Base-by-base conservation (phyloP, 331 rosid species). In the Acacia concinna region DNA sequence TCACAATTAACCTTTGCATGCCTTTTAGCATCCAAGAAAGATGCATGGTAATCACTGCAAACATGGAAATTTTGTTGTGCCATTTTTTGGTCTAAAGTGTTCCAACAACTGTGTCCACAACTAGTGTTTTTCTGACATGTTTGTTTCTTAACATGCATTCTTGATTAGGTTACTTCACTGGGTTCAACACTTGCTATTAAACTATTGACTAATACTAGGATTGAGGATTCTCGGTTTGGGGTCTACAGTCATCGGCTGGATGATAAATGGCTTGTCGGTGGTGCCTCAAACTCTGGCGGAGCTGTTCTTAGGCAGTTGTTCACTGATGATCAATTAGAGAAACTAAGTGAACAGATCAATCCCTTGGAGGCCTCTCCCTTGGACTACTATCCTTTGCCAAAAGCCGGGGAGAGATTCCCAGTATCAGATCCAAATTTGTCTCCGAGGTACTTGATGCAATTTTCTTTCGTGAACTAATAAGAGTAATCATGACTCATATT, bases 121-220 rank as follows among this genome's bases (percentile, higher is more conserved):
- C 82, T 9, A 7, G 28, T n/a, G 43, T 77, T 79, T 68, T 40
- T 37, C 13, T 66, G 41, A 65, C 25, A 57, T n/a, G 11, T 69
- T n/a, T 28, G 9, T 72, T 34, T 62, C 68, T 71, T 40, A 76
- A 51, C 38, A 8, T 51, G 23, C 65, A 21, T 76, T 81, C 51
- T 66, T 74, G 67, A 71, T 56, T 44, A 94, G 98, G 98, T 94
- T 31, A 94, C 98, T 82, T 94, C 97, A 75, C 81, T 94, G 89
- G 98, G 98, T 68, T 94, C 98, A n/a, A 94, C 98, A 51, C 97
- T 92, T 60, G 98, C 98, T 71, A 88, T 94, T 44, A 94, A 94
- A 81, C 86, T 94, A 62, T 47, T 92, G 86, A 94, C 97, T 83
- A 88, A 90, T 67, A 87, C 85, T 32, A 86, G 95, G 86, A 86